Base-by-base conservation (phyloP, 768 basidiomycete species). In the Boletus pseudo-olivaceus region DNA sequence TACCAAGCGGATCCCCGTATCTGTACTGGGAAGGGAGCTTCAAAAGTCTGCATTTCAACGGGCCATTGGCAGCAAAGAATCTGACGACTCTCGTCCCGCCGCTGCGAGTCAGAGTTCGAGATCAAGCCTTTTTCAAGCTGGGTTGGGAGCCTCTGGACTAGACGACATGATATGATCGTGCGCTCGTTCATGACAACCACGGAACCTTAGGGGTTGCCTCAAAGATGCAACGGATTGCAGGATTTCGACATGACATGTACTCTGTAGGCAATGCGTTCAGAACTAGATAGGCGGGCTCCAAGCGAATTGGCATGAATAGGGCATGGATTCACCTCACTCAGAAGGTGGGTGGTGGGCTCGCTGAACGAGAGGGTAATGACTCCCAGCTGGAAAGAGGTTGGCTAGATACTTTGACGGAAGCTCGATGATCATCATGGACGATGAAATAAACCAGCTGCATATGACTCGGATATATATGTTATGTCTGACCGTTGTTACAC, bases 401-500 rank as follows among this genome's bases (percentile, higher is more conserved):
- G 23, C 23, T 23, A 23, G 23, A 23, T n/a, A n/a, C n/a, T n/a
- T n/a, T n/a, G n/a, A n/a, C n/a, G n/a, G n/a, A n/a, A n/a, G n/a
- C n/a, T n/a, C n/a, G n/a, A n/a, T n/a, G 15, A 35, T 35, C 35
- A 7, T 17, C 17, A 33, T 30, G 45, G 7, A 46, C 32, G 32
- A 47, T 23, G 20, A 33, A 46, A 49, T 43, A 48, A 37, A 20
- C 20, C 34, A 26, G 17, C 14, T n/a, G 19, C 20, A 35, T 26
- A 47, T 47, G 20, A 15, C 23, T 29, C 11, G 38, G 47, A 48
- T 41, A 53, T 57, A 45, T 45, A 46, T 54, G 17, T 48, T 32
- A 35, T 54, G 32, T 51, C 47, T 53, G 47, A 45, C 27, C 38
- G 43, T 56, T 55, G 48, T 32, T 61, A 23, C 23, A 60, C 65